Conservation (phyloP, 768 basidiomycete species). For the Cyathus striatus region DNA sequence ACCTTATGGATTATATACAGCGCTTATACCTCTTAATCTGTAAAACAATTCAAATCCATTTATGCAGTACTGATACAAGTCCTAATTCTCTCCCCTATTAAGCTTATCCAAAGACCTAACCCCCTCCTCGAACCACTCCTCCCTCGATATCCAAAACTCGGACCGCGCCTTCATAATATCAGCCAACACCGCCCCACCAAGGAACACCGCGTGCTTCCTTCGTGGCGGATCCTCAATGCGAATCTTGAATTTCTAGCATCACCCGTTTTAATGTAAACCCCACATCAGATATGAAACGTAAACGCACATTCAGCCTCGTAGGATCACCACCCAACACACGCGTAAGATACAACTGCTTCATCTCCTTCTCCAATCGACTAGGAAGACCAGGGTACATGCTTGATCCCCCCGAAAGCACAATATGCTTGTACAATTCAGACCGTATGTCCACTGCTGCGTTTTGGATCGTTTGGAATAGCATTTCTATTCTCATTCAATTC, state of each 20-base stretch:
- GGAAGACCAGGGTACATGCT: constrained; percentile 99
- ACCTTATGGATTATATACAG: too few relatives aligned
- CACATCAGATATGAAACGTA: too few relatives aligned
- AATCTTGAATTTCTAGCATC: constrained; percentile 96
- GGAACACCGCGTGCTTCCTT: constrained; percentile 99
- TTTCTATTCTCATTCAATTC: too few relatives aligned
- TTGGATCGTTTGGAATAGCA: constrained; percentile 97
- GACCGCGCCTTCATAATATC: constrained; percentile 96
- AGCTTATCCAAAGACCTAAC: constrained; percentile 80
- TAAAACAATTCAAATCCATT: too few relatives aligned
- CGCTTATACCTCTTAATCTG: too few relatives aligned
- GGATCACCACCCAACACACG: constrained; percentile 84
- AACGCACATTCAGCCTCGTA: constrained; percentile 76
- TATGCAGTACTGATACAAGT: too few relatives aligned
- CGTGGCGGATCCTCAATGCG: constrained; percentile 97
- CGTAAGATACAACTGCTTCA: constrained; percentile 97
- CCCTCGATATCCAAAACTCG: constrained; percentile 93
- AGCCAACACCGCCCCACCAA: constrained; percentile 96
- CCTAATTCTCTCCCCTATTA: constrained; percentile 54
- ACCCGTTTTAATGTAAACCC: too few relatives aligned
- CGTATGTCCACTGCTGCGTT: constrained; percentile 86
- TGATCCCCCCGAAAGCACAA: constrained; percentile 95
- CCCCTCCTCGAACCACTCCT: constrained; percentile 96
- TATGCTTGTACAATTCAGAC: constrained; percentile 92
- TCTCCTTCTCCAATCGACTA: constrained; percentile 95